Percentiles rank a stretch among this genome's conserved stretches.
Conservation (phyloP, 495 filamentous ascomycete genomes). For the Podospora pseudoanserina region DNA sequence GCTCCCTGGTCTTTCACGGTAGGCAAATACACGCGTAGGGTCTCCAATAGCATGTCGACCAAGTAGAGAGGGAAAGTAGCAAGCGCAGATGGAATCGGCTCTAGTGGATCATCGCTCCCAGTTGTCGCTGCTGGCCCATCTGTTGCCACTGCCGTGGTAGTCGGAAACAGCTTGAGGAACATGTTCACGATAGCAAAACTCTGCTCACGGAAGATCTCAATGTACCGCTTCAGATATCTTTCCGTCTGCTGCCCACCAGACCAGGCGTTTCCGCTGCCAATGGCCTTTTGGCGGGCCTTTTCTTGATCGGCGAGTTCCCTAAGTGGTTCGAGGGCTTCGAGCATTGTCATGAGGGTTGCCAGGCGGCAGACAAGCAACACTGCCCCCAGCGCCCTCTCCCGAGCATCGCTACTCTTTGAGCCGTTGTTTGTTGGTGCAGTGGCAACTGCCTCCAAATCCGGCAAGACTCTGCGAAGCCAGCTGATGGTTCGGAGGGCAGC, state of each 20-base stretch:
- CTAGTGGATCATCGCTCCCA: constrained; percentile 52
- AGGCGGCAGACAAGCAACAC: constrained; percentile 86
- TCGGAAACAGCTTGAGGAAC: constrained; percentile 83
- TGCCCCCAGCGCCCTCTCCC: constrained; percentile 66
- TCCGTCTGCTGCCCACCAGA: constrained; percentile 88
- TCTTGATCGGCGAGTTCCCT: constrained; percentile 89
- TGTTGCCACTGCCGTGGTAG: constrained; percentile 26
- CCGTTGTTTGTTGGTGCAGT: background rate
- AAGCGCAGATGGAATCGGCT: constrained; percentile 69
- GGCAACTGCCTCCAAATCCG: constrained; percentile 57
- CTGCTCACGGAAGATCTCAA: constrained; percentile 98
- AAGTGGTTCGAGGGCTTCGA: constrained; percentile 82
- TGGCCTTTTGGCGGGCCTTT: constrained; percentile 44
- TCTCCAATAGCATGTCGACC: constrained; percentile 75
- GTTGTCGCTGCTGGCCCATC: background rate
- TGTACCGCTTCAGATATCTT: constrained; percentile 87
- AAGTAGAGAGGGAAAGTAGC: constrained; percentile 83
- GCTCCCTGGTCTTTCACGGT: constrained; percentile 76
- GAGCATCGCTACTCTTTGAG: constrained; percentile 43
- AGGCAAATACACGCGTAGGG: constrained; percentile 73
- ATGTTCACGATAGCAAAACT: constrained; percentile 92
- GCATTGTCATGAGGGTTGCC: constrained; percentile 70
- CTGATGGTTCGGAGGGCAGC: constrained; percentile 88
- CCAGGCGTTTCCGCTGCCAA: constrained; percentile 47
- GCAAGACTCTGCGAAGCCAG: constrained; percentile 83